Conservation (phyloP, 352 stramenopile genomes). For the Phytophthora pseudosyringae region DNA sequence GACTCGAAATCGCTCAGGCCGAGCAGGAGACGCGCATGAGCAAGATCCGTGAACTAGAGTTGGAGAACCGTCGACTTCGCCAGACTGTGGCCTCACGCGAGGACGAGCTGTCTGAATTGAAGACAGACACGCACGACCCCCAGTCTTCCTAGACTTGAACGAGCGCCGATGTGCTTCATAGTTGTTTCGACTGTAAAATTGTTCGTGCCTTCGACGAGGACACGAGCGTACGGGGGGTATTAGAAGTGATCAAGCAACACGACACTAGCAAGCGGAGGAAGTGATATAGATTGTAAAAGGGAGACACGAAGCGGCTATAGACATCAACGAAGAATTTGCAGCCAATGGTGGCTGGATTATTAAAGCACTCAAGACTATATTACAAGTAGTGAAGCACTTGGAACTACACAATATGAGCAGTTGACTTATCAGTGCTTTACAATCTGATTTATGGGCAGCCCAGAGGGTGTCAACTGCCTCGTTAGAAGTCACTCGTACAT, state of each 20-base stretch:
- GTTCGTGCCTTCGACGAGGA: constrained; percentile 18
- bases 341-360: not conserved
- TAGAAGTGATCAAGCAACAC: constrained; percentile 17
- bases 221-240: constrained; percentile 13
- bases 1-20: constrained; percentile 72
- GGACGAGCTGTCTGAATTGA: constrained; percentile 44
- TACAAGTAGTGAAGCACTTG: too few relatives aligned
- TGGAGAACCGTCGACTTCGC: constrained; percentile 66
- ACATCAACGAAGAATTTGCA: constrained; percentile 4
- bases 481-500: too few relatives aligned
- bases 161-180: constrained; percentile 2
- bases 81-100: constrained; percentile 49
- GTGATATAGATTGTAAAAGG: constrained; percentile 33
- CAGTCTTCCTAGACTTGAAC: constrained; percentile 24
- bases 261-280: constrained; percentile 6
- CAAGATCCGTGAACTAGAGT: constrained; percentile 73
- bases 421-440: too few relatives aligned
- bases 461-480: too few relatives aligned
- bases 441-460: too few relatives aligned
- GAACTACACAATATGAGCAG: too few relatives aligned
- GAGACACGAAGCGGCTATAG: constrained; percentile 22
- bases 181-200: constrained; percentile 24
- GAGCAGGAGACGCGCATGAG: constrained; percentile 80
- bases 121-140: constrained; percentile 14
- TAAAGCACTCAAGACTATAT: too few relatives aligned